Base-by-base conservation (phyloP, 106 monocot species). In the Allium sativum region DNA sequence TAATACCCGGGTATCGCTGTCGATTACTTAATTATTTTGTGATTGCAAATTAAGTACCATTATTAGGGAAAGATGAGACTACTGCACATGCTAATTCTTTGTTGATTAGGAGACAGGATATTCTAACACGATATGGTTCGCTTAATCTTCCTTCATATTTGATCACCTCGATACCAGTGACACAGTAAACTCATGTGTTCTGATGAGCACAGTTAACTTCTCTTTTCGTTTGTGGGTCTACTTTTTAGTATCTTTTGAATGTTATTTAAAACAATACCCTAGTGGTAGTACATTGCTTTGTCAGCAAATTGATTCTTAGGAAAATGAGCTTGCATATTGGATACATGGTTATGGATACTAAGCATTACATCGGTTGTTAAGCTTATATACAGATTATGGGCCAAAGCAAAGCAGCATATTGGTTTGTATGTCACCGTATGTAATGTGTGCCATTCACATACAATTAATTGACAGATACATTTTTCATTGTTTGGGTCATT, bases 91-190 rank as follows among this genome's bases (percentile, higher is more conserved):
- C 52, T 66, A 7, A 9, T 18, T 16, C 44, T 42, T 54, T 51
- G 41, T 18, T 55, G 20, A 55, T 19, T 20, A 73, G 69, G 73
- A 59, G 78, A 78, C 73, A 69, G 1, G 53, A 58, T 18, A 68
- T 73, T 65, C 65, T 73, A 21, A 40, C 46, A 40, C 55, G 73
- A 73, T 73, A 65, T 60, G 78, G 69, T 69, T 64, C 67, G 46
- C 14, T 64, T 69, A 69, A 73, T 47, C 65, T 58, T 65, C 76
- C 52, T 73, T n/a, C 48, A 20, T 48, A 44, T 22, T 53, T 62
- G 42, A 72, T 72, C 53, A 62, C 44, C 47, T 54, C 20, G 71
- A 21, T 59, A 59, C 58, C 52, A n/a, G 31, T 5, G 31, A 17
- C 59, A 31, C 64, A 48, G 45, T 53, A 59, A 56, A n/a, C 22